Percentiles rank a stretch among this genome's conserved stretches.
Conservation (phyloP, 2,329 filamentous ascomycete species). For the Pseudogymnoascus sp. region DNA sequence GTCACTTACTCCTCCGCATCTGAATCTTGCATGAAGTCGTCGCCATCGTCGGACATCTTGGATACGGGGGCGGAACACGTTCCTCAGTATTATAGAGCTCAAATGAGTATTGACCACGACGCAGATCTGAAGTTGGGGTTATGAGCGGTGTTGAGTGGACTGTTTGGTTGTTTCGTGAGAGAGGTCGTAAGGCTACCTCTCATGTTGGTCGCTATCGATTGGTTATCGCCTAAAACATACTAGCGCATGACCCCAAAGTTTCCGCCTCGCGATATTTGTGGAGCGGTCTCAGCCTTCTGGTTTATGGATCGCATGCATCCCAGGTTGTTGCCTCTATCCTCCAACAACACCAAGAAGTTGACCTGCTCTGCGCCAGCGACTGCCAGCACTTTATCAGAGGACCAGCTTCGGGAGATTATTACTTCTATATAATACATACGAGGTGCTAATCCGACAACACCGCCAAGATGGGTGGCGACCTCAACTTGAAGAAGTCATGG, state of each 20-base stretch:
- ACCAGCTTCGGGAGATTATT: not conserved
- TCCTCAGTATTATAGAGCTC: not conserved
- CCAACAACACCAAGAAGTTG: not conserved
- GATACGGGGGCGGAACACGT: not conserved
- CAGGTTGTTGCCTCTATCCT: not conserved
- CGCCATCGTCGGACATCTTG: constrained; percentile 54
- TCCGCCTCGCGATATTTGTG: constrained; percentile 9
- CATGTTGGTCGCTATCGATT: not conserved
- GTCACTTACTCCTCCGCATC: constrained; percentile 67
- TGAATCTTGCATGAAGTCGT: constrained; percentile 91
- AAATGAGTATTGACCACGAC: not conserved
- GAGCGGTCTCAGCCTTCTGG: constrained; percentile 1
- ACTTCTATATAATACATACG: not conserved
- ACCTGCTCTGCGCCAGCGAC: not conserved
- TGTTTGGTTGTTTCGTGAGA: not conserved
- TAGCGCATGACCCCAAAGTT: not conserved
- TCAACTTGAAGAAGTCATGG: constrained; percentile 94
- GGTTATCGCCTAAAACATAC: not conserved
- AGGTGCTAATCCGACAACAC: constrained; percentile 13
- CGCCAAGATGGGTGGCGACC: constrained; percentile 78
- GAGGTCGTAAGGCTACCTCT: constrained; percentile 3
- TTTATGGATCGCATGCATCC: not conserved
- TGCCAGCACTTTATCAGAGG: not conserved
- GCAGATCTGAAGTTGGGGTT: not conserved
- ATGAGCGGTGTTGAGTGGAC: not conserved